Base-by-base conservation (phyloP, 176 grass and related monocot genomes). In the Aegilops umbellulata region DNA sequence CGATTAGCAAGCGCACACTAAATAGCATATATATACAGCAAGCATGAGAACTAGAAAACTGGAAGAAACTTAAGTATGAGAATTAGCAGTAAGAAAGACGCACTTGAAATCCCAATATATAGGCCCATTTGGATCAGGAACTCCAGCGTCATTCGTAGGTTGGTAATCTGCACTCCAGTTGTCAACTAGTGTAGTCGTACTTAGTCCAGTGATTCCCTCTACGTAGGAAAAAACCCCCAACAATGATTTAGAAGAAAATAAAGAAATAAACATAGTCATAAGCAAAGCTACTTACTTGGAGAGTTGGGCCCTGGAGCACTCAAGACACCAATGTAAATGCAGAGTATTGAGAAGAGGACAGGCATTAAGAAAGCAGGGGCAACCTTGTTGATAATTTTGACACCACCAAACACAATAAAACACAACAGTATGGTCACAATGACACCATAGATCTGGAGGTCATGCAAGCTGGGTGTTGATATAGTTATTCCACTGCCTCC, bases 21-120 rank as follows among this genome's bases (percentile, higher is more conserved):
- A 70, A 65, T 85, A 42, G 23, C 41, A 42, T 42, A 3, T 42
- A 42, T 42, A 74, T 3, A 64, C 7, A 55, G 62, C 31, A 2
- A 77, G 53, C 1, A 44, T 11, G 35, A 47, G 19, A 11, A 74
- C 47, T n/a, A 67, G 24, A 0, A 10, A 80, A 46, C 8, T 41
- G 20, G 10, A 87, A 66, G 2, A 25, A 17, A 24, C 65, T 55
- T 31, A 79, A 83, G 70, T 9, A 10, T 1, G 34, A 87, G 55
- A 12, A 70, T 58, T 27, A 83, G 14, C 61, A 85, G 38, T 2
- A 77, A 73, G 30, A 60, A 16, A 11, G 5, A 61, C 91, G 39
- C 83, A 98, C 96, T 98, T 98, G 60, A 98, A 98, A 82, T 95
- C 93, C 96, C 96, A 98, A 80, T 83, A 92, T 85, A 92, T 92